Evolutionary conservation across 495 filamentous ascomycete species (phyloP), one percentile per base, ranked within the genome.

Genomic region (Daldinia vernicosa): DNA sequence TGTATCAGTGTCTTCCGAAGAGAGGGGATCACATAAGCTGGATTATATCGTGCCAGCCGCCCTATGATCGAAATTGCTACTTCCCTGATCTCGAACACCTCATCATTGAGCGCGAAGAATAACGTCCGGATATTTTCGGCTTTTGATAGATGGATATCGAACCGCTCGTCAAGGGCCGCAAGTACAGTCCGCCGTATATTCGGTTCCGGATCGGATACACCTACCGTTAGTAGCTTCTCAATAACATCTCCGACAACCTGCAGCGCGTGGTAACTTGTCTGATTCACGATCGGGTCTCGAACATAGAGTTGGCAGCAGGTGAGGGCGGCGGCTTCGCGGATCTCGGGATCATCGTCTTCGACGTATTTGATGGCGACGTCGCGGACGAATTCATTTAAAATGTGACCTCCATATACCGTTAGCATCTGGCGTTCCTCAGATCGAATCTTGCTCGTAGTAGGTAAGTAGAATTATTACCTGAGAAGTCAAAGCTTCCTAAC

Each of bases 291-390:
- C 0, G 96, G 96, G 77, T 99, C 95, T 65, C 91, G 88, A 9
- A 98, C 92, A 74, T 98, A 97, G 43, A 99, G 87, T 73, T 99
- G 95, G 76, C 95, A 99, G 80, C 96, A 98, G 26, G 96, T 99
- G 63, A 99, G 85, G 33, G 96, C 95, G 12, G 95, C 93, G 12
- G 95, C 94, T 77, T 97, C 95, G 63, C 95, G 90, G 60, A 98
- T 97, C 64, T 96, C 92, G 0, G 93, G 88, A 74, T 97, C 96
- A 66, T 97, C 94, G 63, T 95, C 95, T 74, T 98, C 94, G 57
- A 98, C 95, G 69, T 96, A 99, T 77, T 93, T 94, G 75, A 99
- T 97, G 5, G 96, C 96, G 60, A 98, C 95, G 78, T 99, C 95
- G 27, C 95, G 93, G 43, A 98, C 95, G 68, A 99, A 99, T 74